Evolutionary conservation across 495 filamentous ascomycete species (phyloP).

Genomic region (Penicillium pancosmium): DNA sequence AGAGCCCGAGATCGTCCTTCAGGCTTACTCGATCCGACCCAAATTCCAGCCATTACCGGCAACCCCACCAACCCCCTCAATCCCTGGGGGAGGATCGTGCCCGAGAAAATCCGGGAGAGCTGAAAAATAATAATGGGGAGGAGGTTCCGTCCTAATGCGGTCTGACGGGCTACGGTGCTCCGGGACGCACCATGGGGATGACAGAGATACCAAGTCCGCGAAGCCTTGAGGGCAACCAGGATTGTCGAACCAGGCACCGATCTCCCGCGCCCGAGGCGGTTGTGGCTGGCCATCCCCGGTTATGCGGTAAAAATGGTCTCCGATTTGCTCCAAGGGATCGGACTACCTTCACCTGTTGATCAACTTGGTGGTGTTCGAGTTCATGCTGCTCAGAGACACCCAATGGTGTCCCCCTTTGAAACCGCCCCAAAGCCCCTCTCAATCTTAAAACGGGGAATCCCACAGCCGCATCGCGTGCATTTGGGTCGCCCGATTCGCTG

Average conservation of each 20-base stretch:
- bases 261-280: conserved; percentile 24
- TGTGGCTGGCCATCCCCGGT: conserved; percentile 19
- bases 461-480: conserved; percentile 7
- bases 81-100: conserved; percentile 5
- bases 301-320: background rate
- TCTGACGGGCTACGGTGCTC: conserved; percentile 3
- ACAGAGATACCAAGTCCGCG: background rate
- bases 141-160: background rate
- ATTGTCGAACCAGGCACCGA: conserved; percentile 20
- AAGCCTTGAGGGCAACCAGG: conserved; percentile 2
- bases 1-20: conserved; percentile 10
- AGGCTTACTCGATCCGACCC: conserved; percentile 10
- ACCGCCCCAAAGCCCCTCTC: no score
- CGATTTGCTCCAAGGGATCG: conserved; percentile 4
- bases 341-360: background rate
- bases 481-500: conserved; percentile 1
- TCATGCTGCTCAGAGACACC: no score
- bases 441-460: background rate
- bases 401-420: background rate
- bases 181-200: background rate
- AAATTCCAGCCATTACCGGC: conserved; percentile 8
- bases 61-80: conserved; percentile 9
- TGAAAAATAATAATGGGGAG: background rate
- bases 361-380: background rate
- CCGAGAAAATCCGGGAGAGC: conserved; percentile 13